Base-by-base conservation (phyloP, 805 yeast species). In the Komagataella populi region DNA sequence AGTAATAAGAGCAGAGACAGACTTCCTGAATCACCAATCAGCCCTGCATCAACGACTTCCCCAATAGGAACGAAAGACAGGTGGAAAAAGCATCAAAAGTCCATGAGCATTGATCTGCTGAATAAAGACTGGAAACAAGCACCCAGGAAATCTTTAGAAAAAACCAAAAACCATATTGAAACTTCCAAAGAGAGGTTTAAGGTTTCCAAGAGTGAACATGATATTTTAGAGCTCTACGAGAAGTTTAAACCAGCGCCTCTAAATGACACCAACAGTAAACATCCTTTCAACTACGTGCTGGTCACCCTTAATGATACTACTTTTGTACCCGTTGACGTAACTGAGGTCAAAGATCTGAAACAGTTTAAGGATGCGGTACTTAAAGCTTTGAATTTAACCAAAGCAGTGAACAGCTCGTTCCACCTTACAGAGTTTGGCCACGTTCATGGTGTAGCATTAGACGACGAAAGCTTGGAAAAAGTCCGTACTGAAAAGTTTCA, bases 371-470 rank as follows among this genome's bases (percentile, higher is more conserved):
- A 60, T 2, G 57, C 60, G 8, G 55, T 81, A 16, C 61, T 72
- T 0, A 60, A 67, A 1, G 62, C 66, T 2, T 57, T 81, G 16
- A 69, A 61, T 12, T 52, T 71, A 18, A 56, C 49, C 22, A 61
- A 72, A 0, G 60, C 63, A 7, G 58, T 64, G 2, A 70, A 71
- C 4, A 59, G 68, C 14, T 61, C 73, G 1, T 70, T 80, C 46
- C 84, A 82, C 55, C 63, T 87, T 54, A 84, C 95, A 0, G 95
- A 87, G 50, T 78, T 81, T 61, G 79, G 80, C 18, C 69, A 80
- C 49, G 71, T 72, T 14, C 72, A 75, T 24, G 91, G 89, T 24
- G 74, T 68, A 4, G 70, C 80, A 0, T 57, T 84, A 17, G 74
- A 81, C 20, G 83, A 80, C 47, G 70, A 70, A 2, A 57, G 73